These are phyloP conservation scores for Colletotrichum tamarilloi DNA, from an alignment of 2,329 filamentous ascomycete species.

Conservation along the genomic window DNA sequence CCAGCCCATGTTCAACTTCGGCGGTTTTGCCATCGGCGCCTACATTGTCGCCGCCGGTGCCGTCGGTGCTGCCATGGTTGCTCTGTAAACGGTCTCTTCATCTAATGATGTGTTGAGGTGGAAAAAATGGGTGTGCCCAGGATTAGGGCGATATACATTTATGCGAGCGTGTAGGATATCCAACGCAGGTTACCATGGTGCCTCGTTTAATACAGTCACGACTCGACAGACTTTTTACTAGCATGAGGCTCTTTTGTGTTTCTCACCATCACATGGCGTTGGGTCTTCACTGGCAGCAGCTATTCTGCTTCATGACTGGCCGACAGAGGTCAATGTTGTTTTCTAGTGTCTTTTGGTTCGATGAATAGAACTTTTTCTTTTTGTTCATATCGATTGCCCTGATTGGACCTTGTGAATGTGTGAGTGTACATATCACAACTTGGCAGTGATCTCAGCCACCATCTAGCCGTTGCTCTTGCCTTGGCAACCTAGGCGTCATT, in stretches of 20 bases:
- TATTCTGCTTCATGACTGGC: conserved; percentile 30
- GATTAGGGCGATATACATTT: conserved; percentile 6
- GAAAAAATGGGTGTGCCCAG: conserved; percentile 1
- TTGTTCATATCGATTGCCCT: background rate
- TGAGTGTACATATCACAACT: background rate
- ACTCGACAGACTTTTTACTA: conserved; percentile 23
- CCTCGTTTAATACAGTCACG: conserved; percentile 33
- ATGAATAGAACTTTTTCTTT: conserved; percentile 31
- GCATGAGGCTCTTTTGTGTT: conserved; percentile 32
- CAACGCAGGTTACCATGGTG: conserved; percentile 16
- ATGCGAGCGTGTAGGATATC: conserved; percentile 33
- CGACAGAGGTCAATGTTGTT: conserved; percentile 19
- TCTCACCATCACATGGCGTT: conserved; percentile 32
- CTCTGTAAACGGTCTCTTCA: conserved; percentile 55
- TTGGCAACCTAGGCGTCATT: conserved; percentile 2
- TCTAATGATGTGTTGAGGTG: conserved; percentile 15
- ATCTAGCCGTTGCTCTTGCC: background rate
- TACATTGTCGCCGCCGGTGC: conserved; percentile 64
- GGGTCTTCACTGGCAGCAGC: conserved; percentile 29
- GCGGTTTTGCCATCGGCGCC: conserved; percentile 59
- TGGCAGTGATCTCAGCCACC: background rate
- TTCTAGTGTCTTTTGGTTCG: conserved; percentile 16
- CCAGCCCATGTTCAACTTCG: conserved; percentile 55
- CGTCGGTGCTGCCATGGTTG: conserved; percentile 64
- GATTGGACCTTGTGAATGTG: background rate